Base-by-base conservation (phyloP, 2,329 filamentous ascomycete species). In the Curvularia spicifera region DNA sequence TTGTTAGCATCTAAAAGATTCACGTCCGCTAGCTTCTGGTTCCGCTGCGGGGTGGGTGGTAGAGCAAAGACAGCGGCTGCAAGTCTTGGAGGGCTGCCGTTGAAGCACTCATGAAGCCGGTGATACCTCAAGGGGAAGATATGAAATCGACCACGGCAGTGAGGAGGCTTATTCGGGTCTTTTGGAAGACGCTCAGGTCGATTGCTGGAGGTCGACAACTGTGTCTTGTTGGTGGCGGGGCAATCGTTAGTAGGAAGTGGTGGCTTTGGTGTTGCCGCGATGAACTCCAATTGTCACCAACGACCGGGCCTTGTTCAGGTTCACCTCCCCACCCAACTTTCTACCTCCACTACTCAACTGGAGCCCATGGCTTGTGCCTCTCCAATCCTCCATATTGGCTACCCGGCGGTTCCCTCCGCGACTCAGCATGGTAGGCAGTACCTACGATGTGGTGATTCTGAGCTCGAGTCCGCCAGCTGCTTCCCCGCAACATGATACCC, bases 401-500 rank as follows among this genome's bases (percentile, higher is more conserved):
- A 28, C 18, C 18, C 40, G 37, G 26, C 49, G 60, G 53, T 53
- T 58, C 47, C 31, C 56, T 39, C 58, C 49, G n/a, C 44, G 55
- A 59, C 64, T 63, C 61, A 64, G 59, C 29, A 71, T 72, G 70
- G 66, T 66, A 62, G 66, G 65, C 58, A 61, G 57, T 40, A 56
- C 63, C 45, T 70, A 65, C 56, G 61, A 71, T 24, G 64, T 72
- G 13, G 68, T 72, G 12, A 60, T 72, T 4, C 58, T 78, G 7
- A 73, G 69, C 22, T 76, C 73, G 13, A 73, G 72, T n/a, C 74
- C 75, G 20, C 71, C 72, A 37, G 59, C 59, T 42, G 58, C 60
- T 60, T 66, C 70, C 39, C 67, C 68, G 49, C 63, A 54, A 46
- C 61, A 61, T 43, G 57, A 59, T 49, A 61, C 60, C 49, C 43